Evolutionary conservation across 805 yeast species (phyloP).

Genomic region (Ogataea nakhonphanomensis): DNA sequence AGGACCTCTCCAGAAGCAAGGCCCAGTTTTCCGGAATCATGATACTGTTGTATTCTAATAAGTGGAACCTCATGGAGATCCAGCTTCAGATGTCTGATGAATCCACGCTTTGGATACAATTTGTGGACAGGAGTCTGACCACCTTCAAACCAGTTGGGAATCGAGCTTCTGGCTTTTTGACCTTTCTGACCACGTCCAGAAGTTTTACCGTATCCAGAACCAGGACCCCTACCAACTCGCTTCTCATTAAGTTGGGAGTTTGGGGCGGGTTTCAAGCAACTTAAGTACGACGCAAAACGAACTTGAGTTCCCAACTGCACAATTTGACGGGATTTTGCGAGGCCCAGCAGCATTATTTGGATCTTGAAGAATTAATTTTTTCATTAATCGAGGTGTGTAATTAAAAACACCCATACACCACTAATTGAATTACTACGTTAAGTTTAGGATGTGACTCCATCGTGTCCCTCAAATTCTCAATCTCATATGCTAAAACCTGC

Average conservation of each 20-base stretch:
- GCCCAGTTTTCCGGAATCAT: slow-evolving; percentile 61
- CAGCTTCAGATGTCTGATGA: slow-evolving; percentile 59
- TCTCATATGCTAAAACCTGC: too few species aligned
- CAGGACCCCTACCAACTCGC: slow-evolving; percentile 95
- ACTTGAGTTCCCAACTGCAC: slow-evolving; percentile 19
- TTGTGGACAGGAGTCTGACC: slow-evolving; percentile 93
- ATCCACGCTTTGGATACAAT: slow-evolving; percentile 85
- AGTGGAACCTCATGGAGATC: slow-evolving; percentile 60
- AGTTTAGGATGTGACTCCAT: too few species aligned
- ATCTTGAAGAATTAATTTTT: background rate
- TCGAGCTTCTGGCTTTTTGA: slow-evolving; percentile 92
- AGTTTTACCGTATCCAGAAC: slow-evolving; percentile 89
- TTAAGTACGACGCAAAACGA: slow-evolving; percentile 43
- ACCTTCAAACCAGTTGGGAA: slow-evolving; percentile 95
- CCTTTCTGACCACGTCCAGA: slow-evolving; percentile 98
- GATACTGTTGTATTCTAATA: slow-evolving; percentile 65
- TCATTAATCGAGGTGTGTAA: too few species aligned
- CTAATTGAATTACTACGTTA: background rate
- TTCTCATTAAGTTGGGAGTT: slow-evolving; percentile 60
- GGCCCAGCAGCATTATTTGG: slow-evolving; percentile 1
- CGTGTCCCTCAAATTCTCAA: too few species aligned
- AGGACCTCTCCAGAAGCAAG: slow-evolving; percentile 59
- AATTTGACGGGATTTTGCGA: background rate
- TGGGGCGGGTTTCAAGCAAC: slow-evolving; percentile 54
- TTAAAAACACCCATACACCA: slow-evolving; percentile 7